A percentile compares a stretch with the other conserved stretches of the same genome.
Conservation (phyloP, 2,329 filamentous ascomycete species). For the Cytospora paraplurivora region DNA sequence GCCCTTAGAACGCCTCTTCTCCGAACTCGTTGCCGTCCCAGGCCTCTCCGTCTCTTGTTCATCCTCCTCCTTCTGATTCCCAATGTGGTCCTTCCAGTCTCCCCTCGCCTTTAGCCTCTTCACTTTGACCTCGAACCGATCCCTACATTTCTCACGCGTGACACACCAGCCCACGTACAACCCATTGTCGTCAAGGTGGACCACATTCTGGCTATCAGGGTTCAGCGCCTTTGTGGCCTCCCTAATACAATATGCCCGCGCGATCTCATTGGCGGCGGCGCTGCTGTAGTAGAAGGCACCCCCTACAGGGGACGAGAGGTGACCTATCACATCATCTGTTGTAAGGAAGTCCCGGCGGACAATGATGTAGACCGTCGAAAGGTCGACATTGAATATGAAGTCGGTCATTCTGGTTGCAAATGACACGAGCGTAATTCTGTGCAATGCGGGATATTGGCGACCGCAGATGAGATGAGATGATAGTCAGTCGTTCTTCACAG, state of each 20-base stretch:
- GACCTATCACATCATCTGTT: slow-evolving; percentile 11
- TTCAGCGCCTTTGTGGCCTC: slow-evolving; percentile 16
- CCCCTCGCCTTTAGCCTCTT: slow-evolving; percentile 21
- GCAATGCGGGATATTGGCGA: slow-evolving; percentile 2
- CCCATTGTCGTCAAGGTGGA: slow-evolving; percentile 24
- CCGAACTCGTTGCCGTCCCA: slow-evolving; percentile 14
- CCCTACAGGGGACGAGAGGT: slow-evolving; percentile 16
- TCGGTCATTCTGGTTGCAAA: slow-evolving; percentile 19
- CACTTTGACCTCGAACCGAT: slow-evolving; percentile 27
- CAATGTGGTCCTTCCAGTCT: slow-evolving; percentile 3
- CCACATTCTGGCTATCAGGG: slow-evolving; percentile 8
- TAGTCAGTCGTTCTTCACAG: not conserved
- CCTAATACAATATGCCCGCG: slow-evolving; percentile 21
- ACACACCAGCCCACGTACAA: slow-evolving; percentile 24
- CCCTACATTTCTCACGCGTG: slow-evolving; percentile 20
- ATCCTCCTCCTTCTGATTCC: slow-evolving; percentile 2
- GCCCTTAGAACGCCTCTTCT: not conserved
- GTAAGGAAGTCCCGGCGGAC: slow-evolving; percentile 23
- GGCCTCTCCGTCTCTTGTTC: slow-evolving; percentile 2
- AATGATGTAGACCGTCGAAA: slow-evolving; percentile 26
- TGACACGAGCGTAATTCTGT: not conserved
- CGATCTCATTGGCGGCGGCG: slow-evolving; percentile 24
- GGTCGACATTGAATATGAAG: slow-evolving; percentile 28
- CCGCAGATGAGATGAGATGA: not conserved
- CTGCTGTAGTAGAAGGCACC: slow-evolving; percentile 23